A percentile compares a stretch with the other conserved stretches of the same genome.
phyloP scores from a whole-genome alignment of 2,329 filamentous ascomycete species.

The Cercospora sp. region DNA sequence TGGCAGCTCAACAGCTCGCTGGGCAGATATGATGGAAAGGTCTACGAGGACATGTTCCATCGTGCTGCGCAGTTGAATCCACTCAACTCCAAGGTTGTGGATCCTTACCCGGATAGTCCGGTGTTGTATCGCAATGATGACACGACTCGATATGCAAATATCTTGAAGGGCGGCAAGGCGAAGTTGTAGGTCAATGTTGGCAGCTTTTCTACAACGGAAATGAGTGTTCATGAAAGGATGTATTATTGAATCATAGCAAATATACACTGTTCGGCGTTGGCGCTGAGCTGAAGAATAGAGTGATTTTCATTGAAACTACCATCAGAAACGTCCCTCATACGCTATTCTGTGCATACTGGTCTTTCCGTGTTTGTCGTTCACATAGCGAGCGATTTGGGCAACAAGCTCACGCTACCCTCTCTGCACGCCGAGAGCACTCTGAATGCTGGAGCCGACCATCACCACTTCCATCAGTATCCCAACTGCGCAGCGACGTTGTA shows the following conservation, averaged over 20 bases:
- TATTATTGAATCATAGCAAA: neutral
- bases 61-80: slow-evolving; percentile 72
- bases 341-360: neutral
- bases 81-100: slow-evolving; percentile 68
- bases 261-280: neutral
- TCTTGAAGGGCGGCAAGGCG: slow-evolving; percentile 39
- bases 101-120: slow-evolving; percentile 67
- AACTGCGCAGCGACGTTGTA: slow-evolving; percentile 37
- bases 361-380: neutral
- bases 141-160: slow-evolving; percentile 30
- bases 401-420: neutral
- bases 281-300: neutral
- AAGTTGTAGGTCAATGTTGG: slow-evolving; percentile 6
- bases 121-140: slow-evolving; percentile 63
- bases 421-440: neutral
- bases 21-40: slow-evolving; percentile 70
- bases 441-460: neutral
- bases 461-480: slow-evolving; percentile 18
- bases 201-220: too few relatives aligned
- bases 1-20: slow-evolving; percentile 74
- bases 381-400: neutral
- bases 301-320: neutral
- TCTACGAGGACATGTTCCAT: slow-evolving; percentile 76
- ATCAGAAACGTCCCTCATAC: neutral
- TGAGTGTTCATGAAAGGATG: neutral